Base-by-base conservation (phyloP, 164 flowering plant genomes). In the Santalum album region DNA sequence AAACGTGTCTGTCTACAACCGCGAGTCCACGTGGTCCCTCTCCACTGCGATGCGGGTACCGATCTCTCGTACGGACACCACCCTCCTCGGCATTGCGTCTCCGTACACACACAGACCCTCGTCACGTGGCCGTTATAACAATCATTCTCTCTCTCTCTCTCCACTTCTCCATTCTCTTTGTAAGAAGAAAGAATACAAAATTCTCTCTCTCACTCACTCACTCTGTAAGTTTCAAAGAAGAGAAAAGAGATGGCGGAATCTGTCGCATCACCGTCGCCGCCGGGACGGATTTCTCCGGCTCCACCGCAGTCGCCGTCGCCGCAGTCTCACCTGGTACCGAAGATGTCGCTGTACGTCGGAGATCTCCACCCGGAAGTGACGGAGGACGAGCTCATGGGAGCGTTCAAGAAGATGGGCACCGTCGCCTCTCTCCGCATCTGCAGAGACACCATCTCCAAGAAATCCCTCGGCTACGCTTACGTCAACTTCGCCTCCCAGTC, bases 401-500 rank as follows among this genome's bases (percentile, higher is more conserved):
- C 21, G 10, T 74, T 74, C 22, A 0, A 14, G 12, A 5, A 1
- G 1, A 17, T 56, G 23, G 69, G 55, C 0, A 27, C 52, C 6
- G 1, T 70, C 4, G 26, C 20, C 23, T 62, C 69, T 1, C 58
- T 59, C 51, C 64, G 53, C 15, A 49, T 74, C 55, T 72, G 77
- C 58, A 49, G 69, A 3, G 69, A 69, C 53, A 10, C 14, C 7
- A 1, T 12, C 55, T 49, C 73, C 3, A 52, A 54, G 7, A 46
- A 43, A 23, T 74, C 78, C 23, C 79, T 75, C 24, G 12, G 77
- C 25, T 72, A 78, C 23, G 82, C 55, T 36, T 78, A 74, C 57
- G 63, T 75, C 65, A 78, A 78, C 67, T 75, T 65, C 61, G 2
- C 0, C 52, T 20, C 44, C 55, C 61, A 27, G 39, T 39, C 35